These are phyloP conservation scores for Tetrapisispora pingtungensis DNA, from an alignment of 805 yeast species.

Conservation along the genomic window DNA sequence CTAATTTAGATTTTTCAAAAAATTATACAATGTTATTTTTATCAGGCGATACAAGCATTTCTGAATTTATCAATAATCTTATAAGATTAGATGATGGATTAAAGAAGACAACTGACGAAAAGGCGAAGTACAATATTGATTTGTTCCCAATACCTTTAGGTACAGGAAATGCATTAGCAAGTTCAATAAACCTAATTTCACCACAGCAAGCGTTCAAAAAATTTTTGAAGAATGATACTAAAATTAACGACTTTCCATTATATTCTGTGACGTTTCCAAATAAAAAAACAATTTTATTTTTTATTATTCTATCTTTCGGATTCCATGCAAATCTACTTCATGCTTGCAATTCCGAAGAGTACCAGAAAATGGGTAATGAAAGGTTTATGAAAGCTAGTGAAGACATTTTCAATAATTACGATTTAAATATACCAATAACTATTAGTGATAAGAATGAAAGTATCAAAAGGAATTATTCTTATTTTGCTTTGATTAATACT, in stretches of 20 bases:
- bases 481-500: slow-evolving; percentile 23
- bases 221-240: slow-evolving; percentile 21
- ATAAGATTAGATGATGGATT: slow-evolving; percentile 2
- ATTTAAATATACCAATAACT: slow-evolving; percentile 12
- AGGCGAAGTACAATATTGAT: slow-evolving; percentile 5
- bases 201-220: slow-evolving; percentile 30
- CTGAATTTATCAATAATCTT: slow-evolving; percentile 58
- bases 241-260: slow-evolving; percentile 22
- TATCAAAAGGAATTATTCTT: slow-evolving; percentile 11
- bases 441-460: not conserved
- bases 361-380: slow-evolving; percentile 52
- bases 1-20: slow-evolving; percentile 14
- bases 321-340: slow-evolving; percentile 81
- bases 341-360: slow-evolving; percentile 60
- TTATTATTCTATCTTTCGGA: slow-evolving; percentile 75
- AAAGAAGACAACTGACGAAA: no score
- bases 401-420: slow-evolving; percentile 36
- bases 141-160: slow-evolving; percentile 56
- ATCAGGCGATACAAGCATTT: slow-evolving; percentile 81
- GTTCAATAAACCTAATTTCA: slow-evolving; percentile 40
- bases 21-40: slow-evolving; percentile 44
- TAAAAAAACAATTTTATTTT: slow-evolving; percentile 24
- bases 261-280: slow-evolving; percentile 28
- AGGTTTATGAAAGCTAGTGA: slow-evolving; percentile 65
- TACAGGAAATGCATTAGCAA: slow-evolving; percentile 75